Percentiles rank a stretch among this genome's conserved stretches.
Conservation (phyloP, 495 filamentous ascomycete species). For the Penicillium samsonianum region DNA sequence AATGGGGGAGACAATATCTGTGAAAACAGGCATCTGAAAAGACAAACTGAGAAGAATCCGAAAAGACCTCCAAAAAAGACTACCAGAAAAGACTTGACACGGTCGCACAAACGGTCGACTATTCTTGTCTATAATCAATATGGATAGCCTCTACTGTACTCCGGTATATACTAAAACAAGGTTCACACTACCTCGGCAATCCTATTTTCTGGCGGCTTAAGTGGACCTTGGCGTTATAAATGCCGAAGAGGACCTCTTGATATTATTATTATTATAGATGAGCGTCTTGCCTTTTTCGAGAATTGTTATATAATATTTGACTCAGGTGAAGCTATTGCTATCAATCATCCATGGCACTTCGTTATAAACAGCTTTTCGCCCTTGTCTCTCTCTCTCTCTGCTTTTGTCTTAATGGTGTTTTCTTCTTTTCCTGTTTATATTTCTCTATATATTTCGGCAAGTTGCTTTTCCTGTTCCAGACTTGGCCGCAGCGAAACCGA, state of each 20-base stretch:
- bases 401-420: not conserved
- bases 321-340: not conserved
- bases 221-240: not conserved
- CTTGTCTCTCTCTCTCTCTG: not conserved
- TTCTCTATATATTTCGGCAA: not conserved
- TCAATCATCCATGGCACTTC: not conserved
- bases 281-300: not conserved
- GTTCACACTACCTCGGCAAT: not conserved
- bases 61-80: too few relatives aligned
- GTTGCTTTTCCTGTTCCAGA: not conserved
- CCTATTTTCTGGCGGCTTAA: not conserved
- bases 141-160: too few relatives aligned
- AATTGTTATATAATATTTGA: not conserved
- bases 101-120: too few relatives aligned
- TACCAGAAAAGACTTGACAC: too few relatives aligned
- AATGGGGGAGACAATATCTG: too few relatives aligned
- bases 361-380: not conserved
- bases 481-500: not conserved
- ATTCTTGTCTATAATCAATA: too few relatives aligned
- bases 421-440: not conserved
- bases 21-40: too few relatives aligned
- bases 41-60: too few relatives aligned
- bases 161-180: too few relatives aligned
- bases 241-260: not conserved
- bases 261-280: not conserved